These are phyloP conservation scores for Ceratocystis destructans DNA, from an alignment of 2,329 filamentous ascomycete species.

Conservation along the genomic window DNA sequence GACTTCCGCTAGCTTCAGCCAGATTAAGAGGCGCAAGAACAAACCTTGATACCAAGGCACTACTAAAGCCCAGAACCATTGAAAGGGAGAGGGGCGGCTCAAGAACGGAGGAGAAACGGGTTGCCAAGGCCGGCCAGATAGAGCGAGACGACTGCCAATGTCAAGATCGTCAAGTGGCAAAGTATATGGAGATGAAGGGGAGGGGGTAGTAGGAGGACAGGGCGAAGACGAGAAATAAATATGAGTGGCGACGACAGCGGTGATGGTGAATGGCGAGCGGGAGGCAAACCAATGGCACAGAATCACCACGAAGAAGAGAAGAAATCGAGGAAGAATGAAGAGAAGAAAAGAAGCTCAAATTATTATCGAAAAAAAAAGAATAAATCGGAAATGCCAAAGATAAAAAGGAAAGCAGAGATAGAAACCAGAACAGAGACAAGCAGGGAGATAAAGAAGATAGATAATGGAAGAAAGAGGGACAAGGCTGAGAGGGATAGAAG, in stretches of 20 bases:
- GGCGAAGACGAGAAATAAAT: neutral
- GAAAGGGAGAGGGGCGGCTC: neutral
- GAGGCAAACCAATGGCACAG: neutral
- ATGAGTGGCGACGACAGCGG: no score
- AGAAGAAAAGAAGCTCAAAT: neutral
- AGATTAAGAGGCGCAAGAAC: neutral
- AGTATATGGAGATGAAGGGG: neutral
- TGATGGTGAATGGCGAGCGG: neutral
- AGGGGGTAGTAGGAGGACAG: neutral
- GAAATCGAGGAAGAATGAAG: neutral
- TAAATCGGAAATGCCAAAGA: neutral
- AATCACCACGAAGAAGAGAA: neutral
- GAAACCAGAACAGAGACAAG: neutral
- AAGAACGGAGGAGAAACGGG: neutral
- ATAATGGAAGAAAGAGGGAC: neutral
- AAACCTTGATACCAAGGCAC: neutral
- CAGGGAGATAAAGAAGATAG: neutral
- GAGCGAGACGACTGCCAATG: neutral
- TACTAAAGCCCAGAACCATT: neutral
- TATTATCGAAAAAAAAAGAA: neutral
- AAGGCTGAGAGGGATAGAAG: no score
- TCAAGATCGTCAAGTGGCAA: neutral
- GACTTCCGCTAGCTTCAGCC: slow-evolving; percentile 20
- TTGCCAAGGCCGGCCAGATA: neutral
- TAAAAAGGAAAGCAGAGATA: neutral